These are phyloP conservation scores for Populus tomentosa DNA, from an alignment of 441 rosid species.

Conservation along the genomic window DNA sequence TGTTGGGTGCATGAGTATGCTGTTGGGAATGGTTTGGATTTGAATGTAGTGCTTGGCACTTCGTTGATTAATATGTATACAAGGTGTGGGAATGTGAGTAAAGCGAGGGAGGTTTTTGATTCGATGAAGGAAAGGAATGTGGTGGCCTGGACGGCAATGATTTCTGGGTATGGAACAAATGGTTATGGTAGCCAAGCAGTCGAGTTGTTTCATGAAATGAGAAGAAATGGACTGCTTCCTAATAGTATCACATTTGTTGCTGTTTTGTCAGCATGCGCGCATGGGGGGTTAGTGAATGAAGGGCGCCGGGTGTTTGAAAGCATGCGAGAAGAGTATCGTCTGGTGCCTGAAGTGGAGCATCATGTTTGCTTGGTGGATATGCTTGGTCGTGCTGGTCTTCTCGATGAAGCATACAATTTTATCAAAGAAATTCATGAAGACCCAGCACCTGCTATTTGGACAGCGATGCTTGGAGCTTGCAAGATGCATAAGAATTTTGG, in stretches of 20 bases:
- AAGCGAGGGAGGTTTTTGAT: constrained; percentile 60
- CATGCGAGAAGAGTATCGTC: constrained; percentile 45
- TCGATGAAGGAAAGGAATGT: constrained; percentile 58
- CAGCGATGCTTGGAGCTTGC: constrained; percentile 95
- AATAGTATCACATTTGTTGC: constrained; percentile 72
- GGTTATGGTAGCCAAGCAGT: constrained; percentile 63
- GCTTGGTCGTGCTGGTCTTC: constrained; percentile 85
- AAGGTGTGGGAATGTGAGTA: constrained; percentile 62
- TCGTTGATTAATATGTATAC: constrained; percentile 77
- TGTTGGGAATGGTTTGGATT: constrained; percentile 24
- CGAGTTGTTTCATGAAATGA: constrained; percentile 55
- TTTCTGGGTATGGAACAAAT: constrained; percentile 78
- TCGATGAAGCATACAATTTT: constrained; percentile 57
- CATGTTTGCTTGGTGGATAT: constrained; percentile 79
- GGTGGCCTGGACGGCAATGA: constrained; percentile 84
- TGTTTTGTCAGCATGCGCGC: constrained; percentile 80
- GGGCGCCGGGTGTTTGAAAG: constrained; percentile 50
- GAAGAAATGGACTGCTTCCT: constrained; percentile 36
- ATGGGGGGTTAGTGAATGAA: constrained; percentile 60
- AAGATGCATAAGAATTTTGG: constrained; percentile 85
- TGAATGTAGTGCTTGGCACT: constrained; percentile 72
- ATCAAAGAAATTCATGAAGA: constrained; percentile 37
- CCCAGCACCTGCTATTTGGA: constrained; percentile 72
- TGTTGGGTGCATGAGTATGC: constrained; percentile 63
- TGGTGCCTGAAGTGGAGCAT: constrained; percentile 64